phyloP scores from a whole-genome alignment of 2,329 filamentous ascomycete species.

The Canariomyces notabilis region DNA sequence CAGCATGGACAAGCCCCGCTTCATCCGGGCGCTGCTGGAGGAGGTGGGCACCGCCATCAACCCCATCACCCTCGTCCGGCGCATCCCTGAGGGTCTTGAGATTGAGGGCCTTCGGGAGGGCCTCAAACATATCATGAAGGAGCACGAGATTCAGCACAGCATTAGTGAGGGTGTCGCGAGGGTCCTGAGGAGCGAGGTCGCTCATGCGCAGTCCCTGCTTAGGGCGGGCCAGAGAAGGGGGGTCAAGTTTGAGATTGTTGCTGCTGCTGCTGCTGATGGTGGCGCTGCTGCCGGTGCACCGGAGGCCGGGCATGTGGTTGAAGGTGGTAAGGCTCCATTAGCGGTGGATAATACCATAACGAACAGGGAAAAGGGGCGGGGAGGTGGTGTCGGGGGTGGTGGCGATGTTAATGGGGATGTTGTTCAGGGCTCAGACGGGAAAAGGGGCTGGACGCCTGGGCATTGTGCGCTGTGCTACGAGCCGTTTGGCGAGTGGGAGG shows the following conservation, averaged over 20 bases:
- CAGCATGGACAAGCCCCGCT: conserved; percentile 94
- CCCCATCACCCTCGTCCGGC: conserved; percentile 80
- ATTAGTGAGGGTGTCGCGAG: conserved; percentile 86
- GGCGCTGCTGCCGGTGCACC: no score
- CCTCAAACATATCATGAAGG: conserved; percentile 83
- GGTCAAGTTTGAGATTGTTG: conserved; percentile 78
- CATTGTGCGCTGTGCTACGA: conserved; percentile 56
- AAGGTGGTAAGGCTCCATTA: conserved; percentile 37
- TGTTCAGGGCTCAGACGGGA: conserved; percentile 26
- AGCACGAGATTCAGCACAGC: conserved; percentile 91
- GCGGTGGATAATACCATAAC: conserved; percentile 25
- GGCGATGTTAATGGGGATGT: background rate
- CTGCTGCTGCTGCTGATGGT: no score
- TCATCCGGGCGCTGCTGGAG: conserved; percentile 86
- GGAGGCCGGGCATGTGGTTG: conserved; percentile 36
- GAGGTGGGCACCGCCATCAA: conserved; percentile 93
- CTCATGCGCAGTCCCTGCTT: conserved; percentile 73
- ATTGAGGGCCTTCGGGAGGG: conserved; percentile 88
- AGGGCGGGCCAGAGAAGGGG: conserved; percentile 75
- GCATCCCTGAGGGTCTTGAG: conserved; percentile 89
- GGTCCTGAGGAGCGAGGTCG: conserved; percentile 83
- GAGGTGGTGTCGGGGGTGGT: conserved; percentile 4
- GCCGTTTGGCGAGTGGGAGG: conserved; percentile 56
- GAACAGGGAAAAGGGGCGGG: no score
- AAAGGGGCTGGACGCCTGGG: conserved; percentile 41